Evolutionary conservation across 2,329 filamentous ascomycete genomes (phyloP).

Genomic region (Cytospora paraplurivora): DNA sequence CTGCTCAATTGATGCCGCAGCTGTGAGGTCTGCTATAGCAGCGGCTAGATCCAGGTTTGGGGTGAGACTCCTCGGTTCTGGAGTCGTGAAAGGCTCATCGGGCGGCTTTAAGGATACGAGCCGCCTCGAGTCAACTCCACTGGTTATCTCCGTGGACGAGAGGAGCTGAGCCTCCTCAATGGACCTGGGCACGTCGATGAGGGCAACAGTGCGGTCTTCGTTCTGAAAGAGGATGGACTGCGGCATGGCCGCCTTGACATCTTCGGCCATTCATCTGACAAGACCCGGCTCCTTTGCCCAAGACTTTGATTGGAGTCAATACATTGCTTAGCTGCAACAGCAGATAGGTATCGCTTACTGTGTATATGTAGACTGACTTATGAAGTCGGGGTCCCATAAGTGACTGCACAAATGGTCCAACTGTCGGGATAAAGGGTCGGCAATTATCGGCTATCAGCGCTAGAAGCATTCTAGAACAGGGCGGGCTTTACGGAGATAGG

Average conservation of each 20-base stretch:
- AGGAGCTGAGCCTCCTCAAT: conserved; percentile 66
- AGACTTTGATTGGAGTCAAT: neutral
- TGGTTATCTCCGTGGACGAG: conserved; percentile 33
- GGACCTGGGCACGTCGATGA: conserved; percentile 71
- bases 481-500: conserved; percentile 9
- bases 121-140: conserved; percentile 35
- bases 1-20: conserved; percentile 46
- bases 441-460: conserved; percentile 14
- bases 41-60: conserved; percentile 43
- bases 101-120: conserved; percentile 50
- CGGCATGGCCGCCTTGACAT: conserved; percentile 16
- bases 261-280: conserved; percentile 10
- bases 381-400: neutral
- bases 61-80: conserved; percentile 48
- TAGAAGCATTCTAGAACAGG: neutral
- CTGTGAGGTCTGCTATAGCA: conserved; percentile 59
- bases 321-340: neutral
- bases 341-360: no score
- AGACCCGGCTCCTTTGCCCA: neutral
- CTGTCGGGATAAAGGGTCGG: conserved; percentile 11
- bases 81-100: conserved; percentile 51
- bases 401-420: neutral
- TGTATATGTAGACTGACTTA: neutral
- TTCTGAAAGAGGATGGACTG: conserved; percentile 57
- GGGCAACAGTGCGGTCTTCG: conserved; percentile 49